Conservation (phyloP, 2,329 filamentous ascomycete genomes). For the Thelonectria discophora region DNA sequence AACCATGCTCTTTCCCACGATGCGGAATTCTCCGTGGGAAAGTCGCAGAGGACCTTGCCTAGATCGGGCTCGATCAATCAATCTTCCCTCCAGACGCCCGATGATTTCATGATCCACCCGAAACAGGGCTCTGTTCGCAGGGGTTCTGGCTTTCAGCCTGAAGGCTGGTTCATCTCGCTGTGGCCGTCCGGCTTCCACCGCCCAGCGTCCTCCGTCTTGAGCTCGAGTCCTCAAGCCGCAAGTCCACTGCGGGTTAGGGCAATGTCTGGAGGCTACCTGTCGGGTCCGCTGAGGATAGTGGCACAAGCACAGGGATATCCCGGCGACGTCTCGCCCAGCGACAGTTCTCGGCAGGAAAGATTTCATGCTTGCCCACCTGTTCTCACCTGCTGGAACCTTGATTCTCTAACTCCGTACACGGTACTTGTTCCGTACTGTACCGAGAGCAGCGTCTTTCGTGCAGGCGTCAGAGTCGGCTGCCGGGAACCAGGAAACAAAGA, state of each 20-base stretch:
- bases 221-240: constrained; percentile 20
- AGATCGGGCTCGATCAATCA: constrained; percentile 39
- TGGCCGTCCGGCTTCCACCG: constrained; percentile 39
- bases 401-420: constrained; percentile 28
- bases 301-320: constrained; percentile 39
- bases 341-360: constrained; percentile 27
- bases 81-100: constrained; percentile 37
- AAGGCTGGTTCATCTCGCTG: constrained; percentile 35
- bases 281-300: constrained; percentile 29
- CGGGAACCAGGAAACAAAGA: constrained; percentile 17
- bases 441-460: constrained; percentile 21
- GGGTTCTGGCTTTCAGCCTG: constrained; percentile 28
- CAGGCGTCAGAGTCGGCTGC: constrained; percentile 16
- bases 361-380: constrained; percentile 29
- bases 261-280: constrained; percentile 15
- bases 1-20: constrained; percentile 10
- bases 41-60: constrained; percentile 23
- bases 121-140: constrained; percentile 37
- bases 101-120: constrained; percentile 44
- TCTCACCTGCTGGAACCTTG: constrained; percentile 27
- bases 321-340: constrained; percentile 37
- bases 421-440: constrained; percentile 33
- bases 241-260: constrained; percentile 19
- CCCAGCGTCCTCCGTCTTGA: constrained; percentile 25
- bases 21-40: background rate